Evolutionary conservation across 164 flowering plant species (phyloP), one percentile per base, ranked within the genome.

Genomic region (Magnolia kwangsiensis): DNA sequence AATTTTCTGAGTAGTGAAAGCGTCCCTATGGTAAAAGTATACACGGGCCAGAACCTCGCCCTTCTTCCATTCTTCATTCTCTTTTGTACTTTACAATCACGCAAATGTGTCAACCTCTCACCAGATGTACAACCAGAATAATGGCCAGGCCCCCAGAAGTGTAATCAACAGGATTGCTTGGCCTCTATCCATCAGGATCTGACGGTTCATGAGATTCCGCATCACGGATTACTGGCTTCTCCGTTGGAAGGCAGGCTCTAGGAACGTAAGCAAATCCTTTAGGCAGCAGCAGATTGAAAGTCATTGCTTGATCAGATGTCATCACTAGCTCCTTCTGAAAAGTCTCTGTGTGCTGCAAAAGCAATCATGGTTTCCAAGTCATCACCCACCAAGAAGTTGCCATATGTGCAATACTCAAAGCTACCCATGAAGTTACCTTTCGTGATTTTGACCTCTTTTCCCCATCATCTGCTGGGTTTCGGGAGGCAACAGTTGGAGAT

Each of bases 241-340:
- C 94, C 74, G 88, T 87, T 14, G 92, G 81, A 59, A 90, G 95
- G 79, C 85, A 75, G 63, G 85, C 87, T 24, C 89, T 82, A 73
- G 97, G 96, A 83, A 95, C 96, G 86, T 91, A 95, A 51, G 87
- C 86, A 82, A 82, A 92, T 64, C 96, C 97, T 83, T 90, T 93
- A 3, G 96, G 97, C 75, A 93, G 81, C 66, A 89, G 86, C 80
- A 83, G 89, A 81, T 95, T 93, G 82, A 86, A 90, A 87, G 90
- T 64, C 50, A 93, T 89, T 69, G 97, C 98, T 84, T 92, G 90
- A 78, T 92, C 95, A 31, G 94, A 88, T 31, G 97, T 91, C 98
- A 92, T 93, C 67, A 91, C 85, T 69, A 95, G 81, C 88, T 95
- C 97, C 74, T 90, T 95, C 76, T 86, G 92, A 76, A 93, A 88